Evolutionary conservation across 2,329 filamentous ascomycete species (phyloP), one percentile per base, ranked within the genome.

Genomic region (Talaromyces albobiverticillius): DNA sequence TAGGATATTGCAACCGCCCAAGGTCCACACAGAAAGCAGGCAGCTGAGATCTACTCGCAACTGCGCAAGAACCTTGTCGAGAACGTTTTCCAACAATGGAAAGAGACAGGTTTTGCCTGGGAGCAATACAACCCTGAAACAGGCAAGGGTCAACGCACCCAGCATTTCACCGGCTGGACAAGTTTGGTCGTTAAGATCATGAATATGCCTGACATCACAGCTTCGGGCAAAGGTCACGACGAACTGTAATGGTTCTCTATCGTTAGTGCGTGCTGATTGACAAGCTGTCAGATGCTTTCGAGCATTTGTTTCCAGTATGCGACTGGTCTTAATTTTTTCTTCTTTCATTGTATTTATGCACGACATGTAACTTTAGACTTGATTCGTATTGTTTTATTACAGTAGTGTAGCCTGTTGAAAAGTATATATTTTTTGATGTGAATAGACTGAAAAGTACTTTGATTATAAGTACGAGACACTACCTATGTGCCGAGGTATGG

Each of bases 121-220:
- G 94, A 99, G 74, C 94, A 99, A 75, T 99, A 97, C 72, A 90
- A 95, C 69, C 90, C 92, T 0, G 90, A 96, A 64, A 95, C 90
- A 3, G 94, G 94, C 43, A 82, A 83, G 51, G 94, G 94, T n/a
- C 93, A 97, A 78, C 82, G 94, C 40, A 97, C 92, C 4, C 91
- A 96, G 78, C 93, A 97, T 72, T 99, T 99, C 70, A 96, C 94
- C 0, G 94, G 94, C 48, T 99, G 94, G 94, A 99, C 94, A n/a
- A 96, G 90, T 70, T 77, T 97, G 72, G 89, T 97, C 46, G 92
- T 97, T 43, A 96, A 96, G 79, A 90, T 99, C 61, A 96, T 97
- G 91, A 84, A 85, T 45, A 93, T 99, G 90, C 88, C 90, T 6
- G 87, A 95, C 62, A 66, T 90, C 40, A 59, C 61, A 23, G 48